phyloP scores from a whole-genome alignment of 1,139 yeast genomes.

The Pichia cactophila region DNA sequence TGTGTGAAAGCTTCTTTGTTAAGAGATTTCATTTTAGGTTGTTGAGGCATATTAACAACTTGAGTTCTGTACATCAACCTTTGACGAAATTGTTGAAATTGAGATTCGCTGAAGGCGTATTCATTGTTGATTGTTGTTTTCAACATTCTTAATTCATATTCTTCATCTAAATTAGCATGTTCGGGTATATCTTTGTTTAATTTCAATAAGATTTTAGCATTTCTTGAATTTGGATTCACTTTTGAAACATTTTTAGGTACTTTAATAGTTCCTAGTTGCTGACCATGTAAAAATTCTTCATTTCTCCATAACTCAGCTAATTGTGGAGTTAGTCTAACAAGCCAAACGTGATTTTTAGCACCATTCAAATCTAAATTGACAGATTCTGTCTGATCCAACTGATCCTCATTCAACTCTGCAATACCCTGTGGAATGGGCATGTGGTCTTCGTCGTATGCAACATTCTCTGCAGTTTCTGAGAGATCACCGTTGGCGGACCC shows the following conservation, averaged over 20 bases:
- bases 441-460: conserved; percentile 26
- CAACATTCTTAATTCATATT: conserved; percentile 71
- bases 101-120: conserved; percentile 86
- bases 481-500: background rate
- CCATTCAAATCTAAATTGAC: conserved; percentile 52
- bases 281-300: conserved; percentile 54
- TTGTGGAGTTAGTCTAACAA: conserved; percentile 83
- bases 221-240: background rate
- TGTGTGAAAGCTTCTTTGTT: conserved; percentile 33
- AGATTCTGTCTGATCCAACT: conserved; percentile 37
- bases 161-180: conserved; percentile 53
- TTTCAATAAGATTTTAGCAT: conserved; percentile 45
- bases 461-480: conserved; percentile 7
- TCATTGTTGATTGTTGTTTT: conserved; percentile 79
- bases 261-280: conserved; percentile 74
- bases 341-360: conserved; percentile 73
- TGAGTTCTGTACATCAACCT: conserved; percentile 42
- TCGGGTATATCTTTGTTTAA: conserved; percentile 36
- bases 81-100: conserved; percentile 49
- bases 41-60: conserved; percentile 42
- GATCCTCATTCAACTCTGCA: conserved; percentile 27
- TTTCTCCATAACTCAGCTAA: conserved; percentile 77
- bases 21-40: conserved; percentile 37
- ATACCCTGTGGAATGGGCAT: conserved; percentile 28
- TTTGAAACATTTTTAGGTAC: conserved; percentile 39